Conservation (phyloP, 768 basidiomycete species). For the Rhodotorula diobovata region DNA sequence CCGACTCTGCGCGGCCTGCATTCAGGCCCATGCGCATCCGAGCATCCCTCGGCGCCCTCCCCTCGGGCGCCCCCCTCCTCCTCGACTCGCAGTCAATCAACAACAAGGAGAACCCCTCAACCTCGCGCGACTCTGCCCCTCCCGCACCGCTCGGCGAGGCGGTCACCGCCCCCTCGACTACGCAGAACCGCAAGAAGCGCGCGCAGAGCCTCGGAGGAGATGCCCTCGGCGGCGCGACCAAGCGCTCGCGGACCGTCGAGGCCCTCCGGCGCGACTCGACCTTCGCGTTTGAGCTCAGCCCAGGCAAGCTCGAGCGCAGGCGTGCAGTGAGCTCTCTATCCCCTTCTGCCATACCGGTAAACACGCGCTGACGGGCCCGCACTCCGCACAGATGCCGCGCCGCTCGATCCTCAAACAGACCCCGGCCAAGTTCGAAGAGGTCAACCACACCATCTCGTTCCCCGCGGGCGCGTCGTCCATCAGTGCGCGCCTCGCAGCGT, state of each 20-base stretch:
- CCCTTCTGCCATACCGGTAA: too few relatives aligned
- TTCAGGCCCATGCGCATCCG: background rate
- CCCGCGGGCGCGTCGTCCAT: background rate
- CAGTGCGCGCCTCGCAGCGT: background rate
- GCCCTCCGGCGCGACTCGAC: background rate
- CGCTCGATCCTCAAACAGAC: constrained; percentile 40
- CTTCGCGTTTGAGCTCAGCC: constrained; percentile 23
- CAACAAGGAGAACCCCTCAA: constrained; percentile 24
- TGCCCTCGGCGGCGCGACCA: constrained; percentile 23
- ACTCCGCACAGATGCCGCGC: constrained; percentile 29
- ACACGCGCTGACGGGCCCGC: background rate
- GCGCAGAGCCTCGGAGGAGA: constrained; percentile 40
- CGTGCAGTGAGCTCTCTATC: too few relatives aligned
- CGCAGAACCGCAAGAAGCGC: constrained; percentile 31
- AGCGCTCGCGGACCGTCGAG: constrained; percentile 13
- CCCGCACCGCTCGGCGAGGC: background rate
- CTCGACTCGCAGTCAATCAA: background rate
- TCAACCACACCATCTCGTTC: constrained; percentile 20
- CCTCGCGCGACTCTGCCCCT: background rate
- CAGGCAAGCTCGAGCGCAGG: constrained; percentile 28
- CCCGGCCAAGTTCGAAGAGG: constrained; percentile 16
- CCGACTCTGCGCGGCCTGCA: background rate
- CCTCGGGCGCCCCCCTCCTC: background rate
- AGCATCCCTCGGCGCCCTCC: background rate
- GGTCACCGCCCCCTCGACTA: background rate